Evolutionary conservation across 805 yeast species (phyloP).

Genomic region (Saccharomyces mikatae): DNA sequence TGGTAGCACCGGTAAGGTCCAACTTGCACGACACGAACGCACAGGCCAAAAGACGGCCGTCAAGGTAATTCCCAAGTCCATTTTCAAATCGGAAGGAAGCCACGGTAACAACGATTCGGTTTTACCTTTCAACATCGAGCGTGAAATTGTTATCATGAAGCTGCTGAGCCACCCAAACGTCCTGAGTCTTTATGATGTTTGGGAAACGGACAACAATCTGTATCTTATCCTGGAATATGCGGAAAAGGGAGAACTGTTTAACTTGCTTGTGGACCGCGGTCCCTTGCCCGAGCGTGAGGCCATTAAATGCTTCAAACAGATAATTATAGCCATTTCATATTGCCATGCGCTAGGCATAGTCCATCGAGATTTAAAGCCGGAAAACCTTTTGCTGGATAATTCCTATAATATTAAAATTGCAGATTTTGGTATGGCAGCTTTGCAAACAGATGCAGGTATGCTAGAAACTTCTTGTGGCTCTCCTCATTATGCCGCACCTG

Average conservation of each 20-base stretch:
- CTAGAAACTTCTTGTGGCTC: slow-evolving; percentile 96
- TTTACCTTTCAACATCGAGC: slow-evolving; percentile 75
- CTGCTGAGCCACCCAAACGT: slow-evolving; percentile 70
- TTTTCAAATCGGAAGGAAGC: slow-evolving; percentile 34
- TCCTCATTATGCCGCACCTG: slow-evolving; percentile 98
- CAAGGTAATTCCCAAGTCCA: slow-evolving; percentile 85
- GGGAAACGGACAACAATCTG: slow-evolving; percentile 77
- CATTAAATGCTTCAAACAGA: slow-evolving; percentile 78
- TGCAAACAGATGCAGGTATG: slow-evolving; percentile 72
- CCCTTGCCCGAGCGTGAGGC: slow-evolving; percentile 86
- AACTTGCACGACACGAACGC: slow-evolving; percentile 77
- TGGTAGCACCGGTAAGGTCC: slow-evolving; percentile 94
- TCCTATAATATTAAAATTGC: slow-evolving; percentile 89
- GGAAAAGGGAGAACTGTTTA: slow-evolving; percentile 95
- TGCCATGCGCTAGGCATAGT: slow-evolving; percentile 83
- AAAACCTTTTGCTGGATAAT: slow-evolving; percentile 69
- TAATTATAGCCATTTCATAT: slow-evolving; percentile 72
- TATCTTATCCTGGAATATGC: slow-evolving; percentile 90
- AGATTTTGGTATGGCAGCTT: slow-evolving; percentile 98
- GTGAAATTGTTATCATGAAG: slow-evolving; percentile 82
- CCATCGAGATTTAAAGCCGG: slow-evolving; percentile 82
- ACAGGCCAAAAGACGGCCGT: slow-evolving; percentile 93
- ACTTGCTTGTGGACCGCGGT: slow-evolving; percentile 81
- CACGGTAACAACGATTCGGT: slow-evolving; percentile 29
- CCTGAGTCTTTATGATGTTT: slow-evolving; percentile 74